These are phyloP conservation scores for Cladosporium sp. DNA, from an alignment of 2,329 filamentous ascomycete species.

Conservation along the genomic window DNA sequence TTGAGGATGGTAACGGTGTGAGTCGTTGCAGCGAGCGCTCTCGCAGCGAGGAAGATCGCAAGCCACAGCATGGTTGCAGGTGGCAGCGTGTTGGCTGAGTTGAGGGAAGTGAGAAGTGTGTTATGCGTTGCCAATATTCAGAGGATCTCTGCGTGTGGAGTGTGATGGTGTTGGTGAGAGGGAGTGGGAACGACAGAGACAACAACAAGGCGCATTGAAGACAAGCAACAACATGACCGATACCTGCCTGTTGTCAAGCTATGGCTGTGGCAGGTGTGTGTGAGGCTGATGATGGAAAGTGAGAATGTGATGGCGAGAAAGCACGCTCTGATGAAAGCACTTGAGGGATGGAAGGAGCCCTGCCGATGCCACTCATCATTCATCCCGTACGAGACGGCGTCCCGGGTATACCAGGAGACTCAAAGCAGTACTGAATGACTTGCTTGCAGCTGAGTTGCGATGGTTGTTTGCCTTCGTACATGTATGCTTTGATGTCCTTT, in stretches of 20 bases:
- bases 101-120: neutral
- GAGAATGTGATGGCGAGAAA: neutral
- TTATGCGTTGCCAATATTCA: neutral
- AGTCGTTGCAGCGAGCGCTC: slow-evolving; percentile 1
- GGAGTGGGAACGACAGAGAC: neutral
- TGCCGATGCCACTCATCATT: neutral
- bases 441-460: no score
- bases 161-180: slow-evolving; percentile 5
- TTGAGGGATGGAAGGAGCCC: neutral
- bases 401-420: no score
- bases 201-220: neutral
- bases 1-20: slow-evolving; percentile 4
- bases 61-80: neutral
- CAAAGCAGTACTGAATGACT: no score
- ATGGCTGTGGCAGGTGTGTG: neutral
- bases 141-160: slow-evolving; percentile 4
- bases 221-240: neutral
- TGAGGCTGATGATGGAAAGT: neutral
- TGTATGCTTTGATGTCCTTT: no score
- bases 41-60: neutral
- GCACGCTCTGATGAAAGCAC: neutral
- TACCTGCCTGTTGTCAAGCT: neutral
- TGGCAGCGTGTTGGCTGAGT: neutral
- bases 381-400: no score
- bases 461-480: no score